These are phyloP conservation scores for Ophiocordyceps australis DNA, from an alignment of 2,329 filamentous ascomycete species.

Conservation along the genomic window DNA sequence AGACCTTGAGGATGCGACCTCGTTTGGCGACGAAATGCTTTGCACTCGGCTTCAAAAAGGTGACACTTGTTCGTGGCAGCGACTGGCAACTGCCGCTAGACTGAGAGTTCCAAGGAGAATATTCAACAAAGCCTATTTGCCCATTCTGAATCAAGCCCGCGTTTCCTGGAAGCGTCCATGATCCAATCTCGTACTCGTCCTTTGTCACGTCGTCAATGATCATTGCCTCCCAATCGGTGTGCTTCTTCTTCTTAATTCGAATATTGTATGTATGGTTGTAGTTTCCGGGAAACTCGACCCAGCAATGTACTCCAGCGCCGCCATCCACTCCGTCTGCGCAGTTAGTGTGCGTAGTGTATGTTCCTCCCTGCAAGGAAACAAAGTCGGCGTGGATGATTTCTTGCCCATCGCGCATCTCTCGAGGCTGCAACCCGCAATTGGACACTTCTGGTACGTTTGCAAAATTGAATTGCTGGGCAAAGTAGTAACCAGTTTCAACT, in stretches of 20 bases:
- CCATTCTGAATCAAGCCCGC: neutral
- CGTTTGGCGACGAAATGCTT: neutral
- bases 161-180: neutral
- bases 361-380: neutral
- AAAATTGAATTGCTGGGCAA: neutral
- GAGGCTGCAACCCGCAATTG: neutral
- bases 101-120: neutral
- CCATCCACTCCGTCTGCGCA: neutral
- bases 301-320: neutral
- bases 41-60: neutral
- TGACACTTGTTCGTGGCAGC: neutral
- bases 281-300: neutral
- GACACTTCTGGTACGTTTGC: neutral
- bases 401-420: neutral
- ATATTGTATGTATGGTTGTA: neutral
- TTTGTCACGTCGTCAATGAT: neutral
- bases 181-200: neutral
- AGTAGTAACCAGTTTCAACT: neutral
- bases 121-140: neutral
- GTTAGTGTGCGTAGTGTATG: neutral
- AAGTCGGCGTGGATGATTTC: neutral
- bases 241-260: too few relatives aligned
- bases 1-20: neutral
- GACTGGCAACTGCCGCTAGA: neutral
- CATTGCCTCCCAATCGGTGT: neutral